Evolutionary conservation across 805 yeast genomes (phyloP).

Genomic region (Jamesozyma jinghongensis): DNA sequence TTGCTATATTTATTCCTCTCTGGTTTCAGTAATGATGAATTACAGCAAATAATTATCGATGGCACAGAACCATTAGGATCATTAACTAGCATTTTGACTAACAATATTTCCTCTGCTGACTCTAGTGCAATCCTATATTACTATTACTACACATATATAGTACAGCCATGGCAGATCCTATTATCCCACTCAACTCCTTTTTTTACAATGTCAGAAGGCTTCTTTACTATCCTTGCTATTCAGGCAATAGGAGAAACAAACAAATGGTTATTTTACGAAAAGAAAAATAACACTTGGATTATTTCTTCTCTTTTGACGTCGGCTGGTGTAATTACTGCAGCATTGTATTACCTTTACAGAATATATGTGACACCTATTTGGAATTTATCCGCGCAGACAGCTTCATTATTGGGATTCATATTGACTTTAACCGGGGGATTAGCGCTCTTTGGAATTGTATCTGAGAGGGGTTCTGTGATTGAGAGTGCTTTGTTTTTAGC

Average conservation of each 20-base stretch:
- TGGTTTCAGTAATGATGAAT: conserved; percentile 36
- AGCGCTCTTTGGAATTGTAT: conserved; percentile 74
- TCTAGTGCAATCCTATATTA: conserved; percentile 25
- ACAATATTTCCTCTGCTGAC: conserved; percentile 8
- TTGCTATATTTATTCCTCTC: conserved; percentile 61
- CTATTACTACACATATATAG: conserved; percentile 31
- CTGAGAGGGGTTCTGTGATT: conserved; percentile 79
- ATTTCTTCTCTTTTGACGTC: conserved; percentile 62
- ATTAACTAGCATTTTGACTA: conserved; percentile 15
- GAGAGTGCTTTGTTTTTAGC: conserved; percentile 82
- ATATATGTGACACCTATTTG: conserved; percentile 74
- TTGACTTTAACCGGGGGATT: conserved; percentile 66
- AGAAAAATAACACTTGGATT: conserved; percentile 69
- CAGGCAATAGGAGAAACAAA: conserved; percentile 85
- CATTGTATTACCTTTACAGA: conserved; percentile 70
- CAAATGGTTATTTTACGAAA: conserved; percentile 44
- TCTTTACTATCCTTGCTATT: conserved; percentile 82
- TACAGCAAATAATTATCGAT: conserved; percentile 14
- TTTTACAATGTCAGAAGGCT: conserved; percentile 85
- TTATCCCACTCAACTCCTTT: conserved; percentile 78
- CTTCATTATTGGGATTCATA: conserved; percentile 79
- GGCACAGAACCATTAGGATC: conserved; percentile 20
- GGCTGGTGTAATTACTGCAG: conserved; percentile 65
- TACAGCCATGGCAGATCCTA: conserved; percentile 62
- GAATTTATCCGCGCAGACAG: conserved; percentile 59